Conservation (phyloP, 1,284 basidiomycete genomes). For the Phellopilus nigrolimitatus region DNA sequence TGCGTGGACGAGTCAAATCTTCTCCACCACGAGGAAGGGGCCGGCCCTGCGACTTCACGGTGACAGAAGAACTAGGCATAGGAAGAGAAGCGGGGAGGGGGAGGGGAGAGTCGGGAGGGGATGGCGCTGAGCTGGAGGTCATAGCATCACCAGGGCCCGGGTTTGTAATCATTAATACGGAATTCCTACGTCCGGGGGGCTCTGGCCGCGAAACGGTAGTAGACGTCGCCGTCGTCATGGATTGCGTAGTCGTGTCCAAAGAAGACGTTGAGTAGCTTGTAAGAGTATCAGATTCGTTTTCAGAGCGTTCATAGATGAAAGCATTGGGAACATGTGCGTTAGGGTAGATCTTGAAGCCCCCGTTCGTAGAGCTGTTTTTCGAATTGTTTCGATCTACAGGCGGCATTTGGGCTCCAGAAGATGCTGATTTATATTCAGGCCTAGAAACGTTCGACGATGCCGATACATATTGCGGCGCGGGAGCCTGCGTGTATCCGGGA, state of each 20-base stretch:
- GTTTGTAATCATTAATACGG: constrained; percentile 2
- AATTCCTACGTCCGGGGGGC: background rate
- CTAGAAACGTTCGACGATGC: background rate
- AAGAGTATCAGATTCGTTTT: constrained; percentile 17
- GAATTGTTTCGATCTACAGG: constrained; percentile 1
- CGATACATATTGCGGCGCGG: background rate
- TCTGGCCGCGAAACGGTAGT: constrained; percentile 1
- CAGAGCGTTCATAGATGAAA: constrained; percentile 20
- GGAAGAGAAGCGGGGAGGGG: constrained; percentile 7
- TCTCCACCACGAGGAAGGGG: background rate
- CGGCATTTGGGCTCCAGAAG: background rate
- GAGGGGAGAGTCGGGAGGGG: constrained; percentile 12
- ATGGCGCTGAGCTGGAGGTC: background rate
- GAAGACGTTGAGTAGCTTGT: constrained; percentile 17
- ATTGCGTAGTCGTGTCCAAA: constrained; percentile 10
- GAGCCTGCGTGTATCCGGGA: background rate
- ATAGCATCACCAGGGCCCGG: background rate
- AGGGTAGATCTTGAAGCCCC: constrained; percentile 12
- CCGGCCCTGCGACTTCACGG: constrained; percentile 4
- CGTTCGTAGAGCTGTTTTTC: constrained; percentile 2
- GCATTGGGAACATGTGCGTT: constrained; percentile 5
- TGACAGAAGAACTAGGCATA: background rate
- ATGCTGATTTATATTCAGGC: background rate
- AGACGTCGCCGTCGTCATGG: constrained; percentile 1
- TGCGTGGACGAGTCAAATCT: constrained; percentile 4